Evolutionary conservation across 2,329 filamentous ascomycete species (phyloP).

Genomic region (Macrophomina tecta): DNA sequence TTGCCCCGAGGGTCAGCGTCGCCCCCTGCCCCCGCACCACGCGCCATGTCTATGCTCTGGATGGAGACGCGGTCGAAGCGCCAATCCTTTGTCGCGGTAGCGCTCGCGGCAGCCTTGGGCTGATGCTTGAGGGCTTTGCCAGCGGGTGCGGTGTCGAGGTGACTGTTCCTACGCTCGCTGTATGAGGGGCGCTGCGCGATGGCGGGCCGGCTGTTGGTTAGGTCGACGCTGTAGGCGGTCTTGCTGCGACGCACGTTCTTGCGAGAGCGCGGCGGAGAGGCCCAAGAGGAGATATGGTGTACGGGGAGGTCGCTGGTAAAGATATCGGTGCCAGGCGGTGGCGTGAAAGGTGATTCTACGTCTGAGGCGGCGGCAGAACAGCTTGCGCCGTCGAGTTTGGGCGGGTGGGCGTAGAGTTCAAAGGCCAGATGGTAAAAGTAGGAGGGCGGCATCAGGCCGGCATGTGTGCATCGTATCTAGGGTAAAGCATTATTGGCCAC

Average conservation of each 20-base stretch:
- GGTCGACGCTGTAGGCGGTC: slow-evolving; percentile 39
- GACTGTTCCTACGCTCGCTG: slow-evolving; percentile 46
- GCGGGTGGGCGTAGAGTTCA: slow-evolving; percentile 59
- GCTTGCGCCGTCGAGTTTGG: slow-evolving; percentile 18
- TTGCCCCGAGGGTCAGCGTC: slow-evolving; percentile 42
- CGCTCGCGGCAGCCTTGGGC: background rate
- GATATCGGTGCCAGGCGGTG: slow-evolving; percentile 51
- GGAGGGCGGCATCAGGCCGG: slow-evolving; percentile 49
- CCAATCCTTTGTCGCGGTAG: slow-evolving; percentile 66
- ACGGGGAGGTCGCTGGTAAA: slow-evolving; percentile 52
- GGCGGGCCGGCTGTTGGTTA: slow-evolving; percentile 24
- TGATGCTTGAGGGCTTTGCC: background rate
- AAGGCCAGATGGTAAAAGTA: slow-evolving; percentile 69
- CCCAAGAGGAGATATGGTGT: slow-evolving; percentile 49
- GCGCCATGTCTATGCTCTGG: slow-evolving; percentile 78
- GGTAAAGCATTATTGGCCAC: background rate
- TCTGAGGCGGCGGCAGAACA: slow-evolving; percentile 17
- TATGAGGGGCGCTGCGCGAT: slow-evolving; percentile 36
- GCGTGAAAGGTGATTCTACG: slow-evolving; percentile 41
- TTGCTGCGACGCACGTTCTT: slow-evolving; percentile 31
- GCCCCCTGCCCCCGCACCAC: slow-evolving; percentile 38
- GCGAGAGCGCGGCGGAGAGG: slow-evolving; percentile 33
- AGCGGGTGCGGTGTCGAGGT: slow-evolving; percentile 21
- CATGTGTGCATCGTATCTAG: background rate
- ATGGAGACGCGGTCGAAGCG: slow-evolving; percentile 80